Evolutionary conservation across 441 rosid genomes (phyloP), one percentile per base, ranked within the genome.

Genomic region (Syzygium syzygioides): DNA sequence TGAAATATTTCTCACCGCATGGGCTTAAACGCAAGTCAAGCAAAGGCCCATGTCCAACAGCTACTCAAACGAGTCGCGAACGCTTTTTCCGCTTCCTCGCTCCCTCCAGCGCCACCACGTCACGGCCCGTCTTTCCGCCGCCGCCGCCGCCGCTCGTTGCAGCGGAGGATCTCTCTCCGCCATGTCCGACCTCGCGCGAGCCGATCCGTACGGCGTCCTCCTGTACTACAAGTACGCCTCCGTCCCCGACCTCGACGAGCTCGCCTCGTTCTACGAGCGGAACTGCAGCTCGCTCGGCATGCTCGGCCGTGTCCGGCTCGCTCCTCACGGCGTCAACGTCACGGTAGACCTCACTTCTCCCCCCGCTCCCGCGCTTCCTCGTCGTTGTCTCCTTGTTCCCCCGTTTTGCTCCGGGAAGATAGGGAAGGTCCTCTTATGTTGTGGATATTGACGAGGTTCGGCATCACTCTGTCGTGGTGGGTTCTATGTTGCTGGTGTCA

Each of bases 271-370:
- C 92, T 98, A 95, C 92, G 91, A 94, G 30, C 94, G 95, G 26
- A 96, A 91, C 89, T 98, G 98, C 95, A 90, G 80, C 92, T 92
- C 95, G 34, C 96, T 96, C 84, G 91, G 92, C 79, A 94, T 98
- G 64, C 96, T 96, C 85, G 99, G 99, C 89, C 97, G 98, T 20
- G 96, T 96, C 89, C 97, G 99, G 55, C 90, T 98, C 93, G 96
- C 98, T 64, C 76, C 95, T 80, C 89, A 93, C n/a, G 98, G 99
- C 89, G 98, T 98, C 91, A 98, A 96, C 54, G 96, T 94, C 91
- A 95, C 96, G 45, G 98, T 94, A 91, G 90, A 50, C 87, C 87
- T 41, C 41, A 56, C 32, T 52, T 59, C 48, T 15, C 4, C 50
- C 52, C 14, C 50, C 9, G 48, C 4, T 12, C 1, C 52, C 52